phyloP scores from a whole-genome alignment of 2,329 filamentous ascomycete genomes.

The Colletotrichum sp. region DNA sequence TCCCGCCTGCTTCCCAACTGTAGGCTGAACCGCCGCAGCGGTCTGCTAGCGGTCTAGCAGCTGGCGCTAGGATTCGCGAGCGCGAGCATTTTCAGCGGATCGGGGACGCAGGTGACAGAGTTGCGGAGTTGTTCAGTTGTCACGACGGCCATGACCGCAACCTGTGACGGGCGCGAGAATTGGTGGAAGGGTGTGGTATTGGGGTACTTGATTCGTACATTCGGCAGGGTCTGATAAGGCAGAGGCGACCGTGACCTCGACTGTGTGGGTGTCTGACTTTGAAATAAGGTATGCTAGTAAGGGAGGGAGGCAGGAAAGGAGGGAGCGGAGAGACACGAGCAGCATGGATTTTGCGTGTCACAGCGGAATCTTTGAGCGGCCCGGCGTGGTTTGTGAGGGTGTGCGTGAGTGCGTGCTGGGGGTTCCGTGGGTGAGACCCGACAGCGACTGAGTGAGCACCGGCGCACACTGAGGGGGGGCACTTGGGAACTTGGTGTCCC shows the following conservation, averaged over 20 bases:
- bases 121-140: constrained; percentile 7
- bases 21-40: neutral
- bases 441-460: neutral
- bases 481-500: neutral
- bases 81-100: neutral
- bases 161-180: constrained; percentile 1
- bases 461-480: neutral
- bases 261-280: neutral
- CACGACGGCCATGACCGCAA: neutral
- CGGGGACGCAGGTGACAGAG: constrained; percentile 14
- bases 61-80: neutral
- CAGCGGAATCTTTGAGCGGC: neutral
- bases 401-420: neutral
- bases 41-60: neutral
- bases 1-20: neutral
- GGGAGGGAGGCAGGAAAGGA: neutral
- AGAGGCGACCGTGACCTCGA: neutral
- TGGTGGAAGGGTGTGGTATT: constrained; percentile 15
- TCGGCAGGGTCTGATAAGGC: neutral
- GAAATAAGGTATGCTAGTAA: neutral
- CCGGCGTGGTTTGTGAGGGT: neutral
- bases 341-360: neutral
- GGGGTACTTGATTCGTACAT: constrained; percentile 9
- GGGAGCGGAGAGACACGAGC: neutral
- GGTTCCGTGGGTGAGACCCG: neutral